Conservation (phyloP, 805 yeast species). For the Saturnispora kantuleensis region DNA sequence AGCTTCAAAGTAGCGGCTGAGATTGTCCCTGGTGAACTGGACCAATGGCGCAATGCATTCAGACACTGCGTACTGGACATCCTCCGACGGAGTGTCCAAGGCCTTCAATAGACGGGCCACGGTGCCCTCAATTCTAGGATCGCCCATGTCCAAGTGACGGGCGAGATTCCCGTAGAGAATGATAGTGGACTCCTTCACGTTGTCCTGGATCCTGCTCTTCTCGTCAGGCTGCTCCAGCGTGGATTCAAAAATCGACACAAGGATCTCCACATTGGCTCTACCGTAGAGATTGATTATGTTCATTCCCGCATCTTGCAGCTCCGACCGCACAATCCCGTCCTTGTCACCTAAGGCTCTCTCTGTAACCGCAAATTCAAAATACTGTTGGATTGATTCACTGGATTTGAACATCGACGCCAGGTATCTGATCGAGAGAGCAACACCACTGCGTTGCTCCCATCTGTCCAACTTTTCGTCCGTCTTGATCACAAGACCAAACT, state of each 20-base stretch:
- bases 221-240: conserved; percentile 44
- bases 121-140: conserved; percentile 54
- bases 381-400: conserved; percentile 34
- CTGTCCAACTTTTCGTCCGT: conserved; percentile 54
- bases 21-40: conserved; percentile 38
- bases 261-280: conserved; percentile 49
- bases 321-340: conserved; percentile 63
- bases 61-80: conserved; percentile 81
- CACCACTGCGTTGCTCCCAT: conserved; percentile 81
- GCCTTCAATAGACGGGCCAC: conserved; percentile 64
- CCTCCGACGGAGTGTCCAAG: conserved; percentile 78
- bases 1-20: conserved; percentile 44
- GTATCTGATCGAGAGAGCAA: conserved; percentile 56
- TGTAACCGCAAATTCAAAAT: conserved; percentile 51
- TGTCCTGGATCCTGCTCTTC: conserved; percentile 42
- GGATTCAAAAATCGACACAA: conserved; percentile 74
- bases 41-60: conserved; percentile 82
- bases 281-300: conserved; percentile 62
- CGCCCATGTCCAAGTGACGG: conserved; percentile 62
- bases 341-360: conserved; percentile 66
- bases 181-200: conserved; percentile 68
- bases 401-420: conserved; percentile 39
- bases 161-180: conserved; percentile 88
- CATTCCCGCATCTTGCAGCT: conserved; percentile 84
- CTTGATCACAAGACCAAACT: conserved; percentile 67